These are phyloP conservation scores for Leccinum broughii DNA, from an alignment of 768 basidiomycete genomes.

Conservation along the genomic window DNA sequence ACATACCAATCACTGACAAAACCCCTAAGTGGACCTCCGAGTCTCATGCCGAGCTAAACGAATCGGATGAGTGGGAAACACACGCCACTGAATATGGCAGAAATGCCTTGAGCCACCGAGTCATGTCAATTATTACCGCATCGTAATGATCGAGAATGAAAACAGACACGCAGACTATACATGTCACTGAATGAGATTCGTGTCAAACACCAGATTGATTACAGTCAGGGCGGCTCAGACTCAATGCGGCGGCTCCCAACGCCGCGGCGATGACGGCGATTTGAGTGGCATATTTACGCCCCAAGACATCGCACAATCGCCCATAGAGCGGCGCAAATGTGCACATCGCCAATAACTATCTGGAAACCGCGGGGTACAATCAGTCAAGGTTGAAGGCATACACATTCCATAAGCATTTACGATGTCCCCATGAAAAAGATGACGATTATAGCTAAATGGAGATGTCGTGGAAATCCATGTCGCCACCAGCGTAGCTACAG, in stretches of 20 bases:
- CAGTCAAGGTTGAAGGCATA: neutral
- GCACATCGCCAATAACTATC: constrained; percentile 75
- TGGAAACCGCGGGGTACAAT: constrained; percentile 25
- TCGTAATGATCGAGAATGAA: constrained; percentile 7
- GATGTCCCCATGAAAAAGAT: constrained; percentile 50
- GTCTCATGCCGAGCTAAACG: constrained; percentile 65
- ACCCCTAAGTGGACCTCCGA: constrained; percentile 75
- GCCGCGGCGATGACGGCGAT: constrained; percentile 59
- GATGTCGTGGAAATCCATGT: constrained; percentile 47
- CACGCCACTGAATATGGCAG: constrained; percentile 65
- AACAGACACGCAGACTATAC: constrained; percentile 68
- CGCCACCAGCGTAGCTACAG: constrained; percentile 69
- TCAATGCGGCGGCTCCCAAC: constrained; percentile 62
- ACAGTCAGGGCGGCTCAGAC: constrained; percentile 22
- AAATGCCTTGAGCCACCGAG: constrained; percentile 66
- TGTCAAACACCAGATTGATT: neutral
- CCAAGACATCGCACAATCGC: constrained; percentile 72
- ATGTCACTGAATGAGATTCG: constrained; percentile 77
- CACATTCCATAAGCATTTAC: constrained; percentile 38
- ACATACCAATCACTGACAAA: constrained; percentile 66
- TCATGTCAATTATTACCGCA: constrained; percentile 16
- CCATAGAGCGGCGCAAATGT: constrained; percentile 85
- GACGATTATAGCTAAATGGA: constrained; percentile 10
- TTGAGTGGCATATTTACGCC: constrained; percentile 67
- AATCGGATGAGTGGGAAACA: constrained; percentile 24